Percentiles rank a stretch among this genome's conserved stretches.
Evolutionary conservation across 345 rosid genomes (phyloP).

Genomic region (Noccaea bulbosa): DNA sequence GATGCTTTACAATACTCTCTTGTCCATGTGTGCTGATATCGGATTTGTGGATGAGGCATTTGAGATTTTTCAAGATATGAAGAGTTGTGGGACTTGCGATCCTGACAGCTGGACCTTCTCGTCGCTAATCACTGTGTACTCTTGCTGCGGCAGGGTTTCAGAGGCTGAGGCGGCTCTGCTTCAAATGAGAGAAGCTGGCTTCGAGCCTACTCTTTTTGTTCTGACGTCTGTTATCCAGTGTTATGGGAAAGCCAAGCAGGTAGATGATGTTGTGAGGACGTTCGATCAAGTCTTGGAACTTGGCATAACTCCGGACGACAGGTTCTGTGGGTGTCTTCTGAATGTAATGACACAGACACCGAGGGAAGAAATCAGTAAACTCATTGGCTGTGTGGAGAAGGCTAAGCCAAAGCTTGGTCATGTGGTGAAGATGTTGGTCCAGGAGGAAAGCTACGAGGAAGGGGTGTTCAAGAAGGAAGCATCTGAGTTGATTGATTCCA

Average conservation of each 20-base stretch:
- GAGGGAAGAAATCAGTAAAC: constrained; percentile 63
- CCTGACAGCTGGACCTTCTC: constrained; percentile 98
- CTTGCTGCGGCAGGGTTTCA: constrained; percentile 73
- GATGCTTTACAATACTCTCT: constrained; percentile 74
- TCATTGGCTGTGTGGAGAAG: constrained; percentile 68
- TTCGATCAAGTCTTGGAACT: constrained; percentile 58
- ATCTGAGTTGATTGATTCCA: constrained; percentile 58
- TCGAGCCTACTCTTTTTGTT: constrained; percentile 80
- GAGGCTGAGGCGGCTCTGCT: constrained; percentile 78
- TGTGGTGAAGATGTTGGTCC: constrained; percentile 66
- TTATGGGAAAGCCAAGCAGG: constrained; percentile 80
- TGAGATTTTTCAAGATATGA: constrained; percentile 75
- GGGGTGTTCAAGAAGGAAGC: constrained; percentile 59
- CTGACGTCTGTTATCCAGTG: constrained; percentile 92
- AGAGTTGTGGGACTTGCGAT: constrained; percentile 53
- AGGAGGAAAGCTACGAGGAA: constrained; percentile 51
- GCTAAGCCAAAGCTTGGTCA: constrained; percentile 77
- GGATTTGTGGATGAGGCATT: constrained; percentile 71
- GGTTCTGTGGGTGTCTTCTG: constrained; percentile 85
- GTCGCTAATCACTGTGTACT: constrained; percentile 75
- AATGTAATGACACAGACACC: constrained; percentile 87
- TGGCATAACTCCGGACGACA: constrained; percentile 75
- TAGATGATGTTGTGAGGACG: constrained; percentile 76
- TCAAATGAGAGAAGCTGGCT: constrained; percentile 80
- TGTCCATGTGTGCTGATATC: constrained; percentile 90